Conservation (phyloP, 2,329 filamentous ascomycete species). For the Talaromyces amestolkiae region DNA sequence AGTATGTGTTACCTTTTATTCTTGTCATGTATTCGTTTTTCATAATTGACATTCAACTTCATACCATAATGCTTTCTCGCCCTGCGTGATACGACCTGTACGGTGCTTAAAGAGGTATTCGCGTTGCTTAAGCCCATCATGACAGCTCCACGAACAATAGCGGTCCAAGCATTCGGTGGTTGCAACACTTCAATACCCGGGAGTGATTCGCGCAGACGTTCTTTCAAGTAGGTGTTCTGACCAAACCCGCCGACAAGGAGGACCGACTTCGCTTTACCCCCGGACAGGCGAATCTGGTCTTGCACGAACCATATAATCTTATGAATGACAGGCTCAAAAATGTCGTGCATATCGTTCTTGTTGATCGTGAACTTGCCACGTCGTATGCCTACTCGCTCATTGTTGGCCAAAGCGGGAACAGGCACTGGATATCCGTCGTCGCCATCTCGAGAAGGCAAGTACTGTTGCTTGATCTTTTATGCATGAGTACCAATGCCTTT, state of each 20-base stretch:
- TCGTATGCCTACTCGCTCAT: background rate
- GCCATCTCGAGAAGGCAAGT: background rate
- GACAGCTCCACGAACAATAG: background rate
- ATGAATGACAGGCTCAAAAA: background rate
- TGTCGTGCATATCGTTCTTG: background rate
- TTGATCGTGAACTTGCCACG: background rate
- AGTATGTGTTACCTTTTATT: background rate
- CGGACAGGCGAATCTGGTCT: background rate
- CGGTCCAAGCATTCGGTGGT: background rate
- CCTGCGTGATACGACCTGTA: background rate
- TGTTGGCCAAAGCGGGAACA: background rate
- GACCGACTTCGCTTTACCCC: background rate
- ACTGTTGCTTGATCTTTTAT: background rate
- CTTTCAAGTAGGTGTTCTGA: background rate
- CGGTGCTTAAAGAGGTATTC: background rate
- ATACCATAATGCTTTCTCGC: slow-evolving; percentile 7
- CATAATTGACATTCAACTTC: background rate
- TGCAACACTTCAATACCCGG: background rate
- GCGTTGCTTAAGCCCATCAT: slow-evolving; percentile 1
- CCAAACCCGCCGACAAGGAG: background rate
- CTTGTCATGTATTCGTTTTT: background rate
- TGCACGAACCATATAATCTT: background rate
- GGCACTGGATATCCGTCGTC: slow-evolving; percentile 1
- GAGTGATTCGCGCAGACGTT: background rate
- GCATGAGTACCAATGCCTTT: background rate